These are phyloP conservation scores for Ochromonas danica DNA, from an alignment of 108 stramenopile genomes.

Conservation along the genomic window DNA sequence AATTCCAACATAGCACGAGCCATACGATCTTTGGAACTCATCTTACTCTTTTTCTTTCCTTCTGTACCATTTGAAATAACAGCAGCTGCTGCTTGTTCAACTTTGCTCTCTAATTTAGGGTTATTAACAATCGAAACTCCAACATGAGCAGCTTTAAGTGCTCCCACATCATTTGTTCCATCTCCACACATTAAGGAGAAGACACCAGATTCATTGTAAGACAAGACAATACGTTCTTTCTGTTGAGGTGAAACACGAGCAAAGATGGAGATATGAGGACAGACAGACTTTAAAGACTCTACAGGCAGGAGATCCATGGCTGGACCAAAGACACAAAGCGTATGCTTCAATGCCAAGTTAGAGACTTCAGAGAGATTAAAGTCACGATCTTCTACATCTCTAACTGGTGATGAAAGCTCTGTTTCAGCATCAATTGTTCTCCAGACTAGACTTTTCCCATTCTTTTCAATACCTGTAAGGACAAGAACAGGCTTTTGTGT, in stretches of 20 bases:
- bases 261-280: conserved; percentile 68
- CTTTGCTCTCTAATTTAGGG: conserved; percentile 75
- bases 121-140: conserved; percentile 90
- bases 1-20: conserved; percentile 36
- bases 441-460: background rate
- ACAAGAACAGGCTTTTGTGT: background rate
- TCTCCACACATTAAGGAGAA: conserved; percentile 87
- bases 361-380: background rate
- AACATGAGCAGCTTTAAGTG: conserved; percentile 88
- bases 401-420: background rate
- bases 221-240: conserved; percentile 85
- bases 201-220: conserved; percentile 75
- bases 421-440: background rate
- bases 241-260: conserved; percentile 91
- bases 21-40: conserved; percentile 6
- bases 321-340: conserved; percentile 7
- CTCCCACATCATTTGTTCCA: conserved; percentile 96
- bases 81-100: conserved; percentile 36
- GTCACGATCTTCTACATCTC: background rate
- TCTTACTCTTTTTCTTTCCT: background rate
- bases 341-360: background rate
- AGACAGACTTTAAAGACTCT: background rate
- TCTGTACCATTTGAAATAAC: background rate
- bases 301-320: background rate
- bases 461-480: background rate